Evolutionary conservation across 2,329 filamentous ascomycete species (phyloP), one percentile per base, ranked within the genome.

Genomic region (Beauveria asiatica): DNA sequence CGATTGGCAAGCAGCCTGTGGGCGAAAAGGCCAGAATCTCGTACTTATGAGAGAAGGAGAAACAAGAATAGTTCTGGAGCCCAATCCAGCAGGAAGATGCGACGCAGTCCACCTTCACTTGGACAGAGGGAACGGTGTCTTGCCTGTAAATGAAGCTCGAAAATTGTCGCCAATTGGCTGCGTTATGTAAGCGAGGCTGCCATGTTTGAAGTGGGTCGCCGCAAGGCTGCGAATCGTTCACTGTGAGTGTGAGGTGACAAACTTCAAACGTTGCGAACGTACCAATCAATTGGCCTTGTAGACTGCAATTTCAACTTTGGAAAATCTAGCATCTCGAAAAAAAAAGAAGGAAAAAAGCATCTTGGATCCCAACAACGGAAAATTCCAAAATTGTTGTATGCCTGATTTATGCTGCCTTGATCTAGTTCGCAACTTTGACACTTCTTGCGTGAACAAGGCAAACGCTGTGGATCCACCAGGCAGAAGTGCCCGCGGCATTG

Each of bases 151-250:
- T 60, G 49, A 59, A 59, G 27, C 60, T 59, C n/a, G 55, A 62
- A 62, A 62, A 42, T 62, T 62, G 56, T 54, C 45, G 55, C 60
- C 46, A 45, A 33, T 54, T 44, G 49, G 21, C 7, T 16, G 21
- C 10, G 25, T 62, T 62, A 62, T 19, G 56, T 62, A 62, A 62
- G 60, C 60, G 39, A 62, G 60, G 60, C 60, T 62, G 25, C n/a
- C 25, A 13, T 8, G 21, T 13, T 16, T 25, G 21, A n/a, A 51
- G 59, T 61, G 59, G 57, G 44, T 23, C 49, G 1, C 11, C 41
- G 42, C 57, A 23, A 59, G 49, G 57, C 57, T 59, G 10, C 30
- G 7, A n/a, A 13, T 37, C 2, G 6, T 16, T 21, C 10, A 41
- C 17, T 3, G 30, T 39, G 9, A 30, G 9, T 3, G 30, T 39